A percentile compares a stretch with the other conserved stretches of the same genome.
Evolutionary conservation across 1,284 basidiomycete species (phyloP).

Genomic region (Moesziomyces globuligerus): DNA sequence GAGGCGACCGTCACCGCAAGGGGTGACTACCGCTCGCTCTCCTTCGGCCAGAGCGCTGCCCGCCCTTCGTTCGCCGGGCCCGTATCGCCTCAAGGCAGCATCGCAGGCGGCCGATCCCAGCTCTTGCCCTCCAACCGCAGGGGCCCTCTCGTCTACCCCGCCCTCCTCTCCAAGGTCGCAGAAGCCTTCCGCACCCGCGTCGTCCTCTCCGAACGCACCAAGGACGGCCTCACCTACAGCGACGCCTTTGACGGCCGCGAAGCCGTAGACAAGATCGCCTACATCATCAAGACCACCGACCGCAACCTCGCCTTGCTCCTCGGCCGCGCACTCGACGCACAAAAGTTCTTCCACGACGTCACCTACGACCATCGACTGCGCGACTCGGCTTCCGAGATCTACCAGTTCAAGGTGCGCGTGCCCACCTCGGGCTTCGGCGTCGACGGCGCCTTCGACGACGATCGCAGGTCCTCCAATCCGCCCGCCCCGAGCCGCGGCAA

Average conservation of each 20-base stretch:
- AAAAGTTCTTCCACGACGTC: slow-evolving; percentile 99
- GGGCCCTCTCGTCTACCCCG: slow-evolving; percentile 82
- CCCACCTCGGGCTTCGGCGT: slow-evolving; percentile 72
- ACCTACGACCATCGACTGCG: slow-evolving; percentile 96
- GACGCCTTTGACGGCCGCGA: slow-evolving; percentile 96
- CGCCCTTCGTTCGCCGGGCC: slow-evolving; percentile 31
- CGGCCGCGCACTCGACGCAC: slow-evolving; percentile 92
- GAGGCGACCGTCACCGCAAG: slow-evolving; percentile 30
- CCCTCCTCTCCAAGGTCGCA: slow-evolving; percentile 90
- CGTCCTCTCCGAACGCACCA: slow-evolving; percentile 79
- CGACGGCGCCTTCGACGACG: slow-evolving; percentile 43
- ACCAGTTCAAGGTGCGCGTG: slow-evolving; percentile 83
- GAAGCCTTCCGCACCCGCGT: slow-evolving; percentile 90
- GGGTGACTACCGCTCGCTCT: slow-evolving; percentile 46
- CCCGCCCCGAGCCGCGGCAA: slow-evolving; percentile 30
- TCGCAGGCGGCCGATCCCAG: slow-evolving; percentile 12
- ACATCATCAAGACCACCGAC: slow-evolving; percentile 98
- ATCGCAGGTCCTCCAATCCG: slow-evolving; percentile 20
- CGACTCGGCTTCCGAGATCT: slow-evolving; percentile 88
- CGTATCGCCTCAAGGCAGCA: slow-evolving; percentile 43
- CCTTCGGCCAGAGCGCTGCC: slow-evolving; percentile 32
- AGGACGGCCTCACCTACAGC: slow-evolving; percentile 95
- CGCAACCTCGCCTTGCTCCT: slow-evolving; percentile 92
- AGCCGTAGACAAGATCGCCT: slow-evolving; percentile 93
- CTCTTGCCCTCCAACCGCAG: slow-evolving; percentile 22